Base-by-base conservation (phyloP, 768 basidiomycete genomes). In the Russula dissimulans region DNA sequence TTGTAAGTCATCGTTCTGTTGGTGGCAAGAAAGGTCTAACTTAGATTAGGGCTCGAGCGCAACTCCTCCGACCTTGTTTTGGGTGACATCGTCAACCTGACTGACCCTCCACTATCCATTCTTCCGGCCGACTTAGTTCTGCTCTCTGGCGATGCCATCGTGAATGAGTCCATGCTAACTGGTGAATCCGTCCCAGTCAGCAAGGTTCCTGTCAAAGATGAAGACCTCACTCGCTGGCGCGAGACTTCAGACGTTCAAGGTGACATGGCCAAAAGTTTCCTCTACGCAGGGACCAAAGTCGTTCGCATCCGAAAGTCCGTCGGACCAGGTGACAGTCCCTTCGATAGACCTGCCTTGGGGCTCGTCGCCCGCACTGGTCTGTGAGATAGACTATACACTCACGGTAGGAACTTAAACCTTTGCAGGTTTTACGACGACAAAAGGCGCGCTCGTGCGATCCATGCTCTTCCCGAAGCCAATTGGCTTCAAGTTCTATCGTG, bases 391-490 rank as follows among this genome's bases (percentile, higher is more conserved):
- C 2, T 9, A 44, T 5, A 39, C 29, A 44, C 43, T n/a, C 18
- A 46, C 48, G 18, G 57, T 14, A 54, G 43, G 46, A 38, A 18
- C 54, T 56, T 14, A 58, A 50, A 17, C 62, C 8, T n/a, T 63
- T 54, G n/a, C 52, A 86, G 88, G 91, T 1, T 98, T 98, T 74
- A 92, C 90, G 71, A 99, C 97, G 1, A 99, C 97, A 5, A 98
- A 98, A 73, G 97, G 97, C 17, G 89, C 95, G 0, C 77, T 99
- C 26, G 84, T 98, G 26, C 81, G 97, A 26, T 97, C 95, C 0
- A 99, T 99, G 95, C 78, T 99, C 15, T 99, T 95, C 75, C 97
- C 97, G 0, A 97, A 97, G 69, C 95, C 95, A 0, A 94, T 97
- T 63, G 95, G 94, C 0, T 99, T 99, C 83, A 97, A 97, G 71